Evolutionary conservation across 352 stramenopile species (phyloP).

Genomic region (Phytophthora uliginosa): DNA sequence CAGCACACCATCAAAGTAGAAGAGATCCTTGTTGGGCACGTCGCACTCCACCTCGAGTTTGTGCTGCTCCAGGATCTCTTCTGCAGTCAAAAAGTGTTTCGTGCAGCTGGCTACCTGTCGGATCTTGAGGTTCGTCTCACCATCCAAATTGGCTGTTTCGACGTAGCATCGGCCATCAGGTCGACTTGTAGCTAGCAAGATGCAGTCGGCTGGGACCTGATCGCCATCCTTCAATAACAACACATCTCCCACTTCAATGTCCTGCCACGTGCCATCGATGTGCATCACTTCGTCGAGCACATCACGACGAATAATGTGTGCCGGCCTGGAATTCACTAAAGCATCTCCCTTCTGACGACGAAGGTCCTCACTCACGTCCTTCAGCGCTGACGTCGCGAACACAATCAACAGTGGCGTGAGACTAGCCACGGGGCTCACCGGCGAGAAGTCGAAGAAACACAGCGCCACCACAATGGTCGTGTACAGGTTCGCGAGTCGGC

Average conservation of each 20-base stretch:
- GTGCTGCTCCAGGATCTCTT: constrained; percentile 79
- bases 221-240: constrained; percentile 86
- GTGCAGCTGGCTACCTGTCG: constrained; percentile 80
- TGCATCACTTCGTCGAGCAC: constrained; percentile 64
- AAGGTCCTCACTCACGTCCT: constrained; percentile 88
- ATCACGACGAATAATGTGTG: constrained; percentile 81
- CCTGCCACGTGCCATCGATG: constrained; percentile 82
- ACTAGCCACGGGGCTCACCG: constrained; percentile 85
- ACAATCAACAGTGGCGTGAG: constrained; percentile 89
- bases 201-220: constrained; percentile 84
- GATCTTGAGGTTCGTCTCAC: constrained; percentile 92
- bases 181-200: constrained; percentile 82
- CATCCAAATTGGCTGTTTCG: constrained; percentile 89
- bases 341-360: constrained; percentile 82
- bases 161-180: constrained; percentile 86
- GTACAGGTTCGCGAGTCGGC: constrained; percentile 90
- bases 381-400: constrained; percentile 90
- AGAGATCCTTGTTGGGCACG: constrained; percentile 87
- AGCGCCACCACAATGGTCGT: constrained; percentile 90
- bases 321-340: constrained; percentile 80
- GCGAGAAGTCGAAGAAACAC: constrained; percentile 92
- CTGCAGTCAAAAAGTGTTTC: constrained; percentile 78
- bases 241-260: constrained; percentile 88
- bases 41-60: constrained; percentile 83
- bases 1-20: constrained; percentile 87